Percentiles rank a stretch among this genome's conserved stretches.
Conservation (phyloP, 2,329 filamentous ascomycete genomes). For the Truncatella angustata region DNA sequence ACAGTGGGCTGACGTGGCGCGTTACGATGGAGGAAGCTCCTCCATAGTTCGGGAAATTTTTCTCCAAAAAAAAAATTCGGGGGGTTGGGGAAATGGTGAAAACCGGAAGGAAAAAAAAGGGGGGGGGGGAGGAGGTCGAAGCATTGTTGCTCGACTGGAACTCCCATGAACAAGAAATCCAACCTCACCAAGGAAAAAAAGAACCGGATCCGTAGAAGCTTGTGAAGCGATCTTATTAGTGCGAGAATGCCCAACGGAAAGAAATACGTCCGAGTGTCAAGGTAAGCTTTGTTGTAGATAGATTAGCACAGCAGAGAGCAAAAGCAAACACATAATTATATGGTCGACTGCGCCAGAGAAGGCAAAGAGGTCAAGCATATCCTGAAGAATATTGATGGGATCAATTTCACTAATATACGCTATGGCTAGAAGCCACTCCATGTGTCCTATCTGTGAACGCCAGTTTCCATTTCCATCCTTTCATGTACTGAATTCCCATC, state of each 20-base stretch:
- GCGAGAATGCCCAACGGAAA: too few relatives aligned
- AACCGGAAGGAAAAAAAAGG: background rate
- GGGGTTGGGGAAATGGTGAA: background rate
- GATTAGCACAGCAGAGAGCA: too few relatives aligned
- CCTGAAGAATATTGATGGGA: background rate
- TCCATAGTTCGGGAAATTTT: background rate
- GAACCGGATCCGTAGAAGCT: too few relatives aligned
- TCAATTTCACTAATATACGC: background rate
- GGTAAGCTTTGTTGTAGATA: too few relatives aligned
- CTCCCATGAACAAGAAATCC: too few relatives aligned
- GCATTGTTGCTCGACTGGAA: too few relatives aligned
- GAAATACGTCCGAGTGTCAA: too few relatives aligned
- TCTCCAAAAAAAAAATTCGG: background rate
- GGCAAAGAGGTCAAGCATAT: background rate
- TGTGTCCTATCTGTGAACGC: background rate
- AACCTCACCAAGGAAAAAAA: too few relatives aligned
- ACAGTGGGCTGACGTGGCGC: background rate
- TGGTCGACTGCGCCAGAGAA: too few relatives aligned
- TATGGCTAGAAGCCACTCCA: background rate
- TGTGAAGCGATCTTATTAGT: too few relatives aligned
- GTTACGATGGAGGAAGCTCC: background rate
- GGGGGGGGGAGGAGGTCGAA: too few relatives aligned
- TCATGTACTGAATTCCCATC: background rate
- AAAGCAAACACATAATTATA: background rate
- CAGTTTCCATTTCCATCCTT: background rate